phyloP scores from a whole-genome alignment of 805 yeast species.

The Yarrowia sp. region DNA sequence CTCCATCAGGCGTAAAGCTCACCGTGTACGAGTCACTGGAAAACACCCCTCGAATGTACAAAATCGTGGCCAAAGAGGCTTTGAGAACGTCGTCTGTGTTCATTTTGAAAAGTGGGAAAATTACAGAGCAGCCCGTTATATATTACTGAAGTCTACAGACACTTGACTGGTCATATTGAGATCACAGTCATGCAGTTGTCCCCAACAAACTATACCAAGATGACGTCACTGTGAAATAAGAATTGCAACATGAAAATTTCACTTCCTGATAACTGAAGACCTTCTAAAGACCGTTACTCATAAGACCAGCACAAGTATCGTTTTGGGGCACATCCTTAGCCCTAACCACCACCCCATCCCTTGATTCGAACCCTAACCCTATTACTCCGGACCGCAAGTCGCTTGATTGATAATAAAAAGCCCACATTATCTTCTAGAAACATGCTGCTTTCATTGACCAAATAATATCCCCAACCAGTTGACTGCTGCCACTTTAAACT shows the following conservation, averaged over 20 bases:
- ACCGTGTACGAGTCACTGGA: neutral
- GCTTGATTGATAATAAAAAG: no score
- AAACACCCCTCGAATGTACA: constrained; percentile 15
- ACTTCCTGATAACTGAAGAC: no score
- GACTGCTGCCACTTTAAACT: neutral
- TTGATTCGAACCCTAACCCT: constrained; percentile 7
- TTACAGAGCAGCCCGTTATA: neutral
- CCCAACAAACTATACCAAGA: no score
- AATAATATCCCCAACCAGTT: neutral
- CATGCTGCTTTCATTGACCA: neutral
- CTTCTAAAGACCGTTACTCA: neutral
- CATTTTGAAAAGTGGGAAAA: neutral
- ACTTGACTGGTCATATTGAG: no score
- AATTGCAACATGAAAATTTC: no score
- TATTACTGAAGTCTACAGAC: no score
- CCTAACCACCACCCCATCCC: neutral
- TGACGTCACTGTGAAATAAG: no score
- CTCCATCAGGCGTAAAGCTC: neutral
- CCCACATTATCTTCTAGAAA: neutral
- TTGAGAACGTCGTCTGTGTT: neutral
- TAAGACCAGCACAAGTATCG: neutral
- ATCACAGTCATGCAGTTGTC: no score
- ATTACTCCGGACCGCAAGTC: no score
- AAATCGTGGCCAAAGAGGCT: constrained; percentile 6
- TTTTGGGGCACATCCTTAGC: no score